Base-by-base conservation (phyloP, 306 rosid genomes). In the Oemleria cerasiformis region DNA sequence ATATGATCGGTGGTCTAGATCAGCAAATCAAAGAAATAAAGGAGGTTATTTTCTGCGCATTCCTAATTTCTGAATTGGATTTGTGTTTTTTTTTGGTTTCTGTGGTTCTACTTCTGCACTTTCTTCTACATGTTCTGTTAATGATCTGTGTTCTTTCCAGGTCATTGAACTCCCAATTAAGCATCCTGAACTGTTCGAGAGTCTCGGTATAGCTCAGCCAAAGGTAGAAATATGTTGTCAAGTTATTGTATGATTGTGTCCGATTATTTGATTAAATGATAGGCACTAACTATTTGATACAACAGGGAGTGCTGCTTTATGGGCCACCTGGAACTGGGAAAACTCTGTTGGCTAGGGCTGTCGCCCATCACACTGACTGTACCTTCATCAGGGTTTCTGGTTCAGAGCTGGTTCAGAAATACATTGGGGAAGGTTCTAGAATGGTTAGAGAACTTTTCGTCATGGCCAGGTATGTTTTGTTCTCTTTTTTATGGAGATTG, bases 151-250 rank as follows among this genome's bases (percentile, higher is more conserved):
- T 41, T 67, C 17, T 82, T 57, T 30, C 36, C 79, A 95, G 99
- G 99, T 95, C 77, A 95, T 95, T 81, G 99, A 95, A 75, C 92
- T 95, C 41, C 99, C 99, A 19, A 95, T 95, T 55, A 95, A 95
- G 70, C 99, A 95, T 80, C 99, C 99, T 9, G 99, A 95, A 81
- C 78, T 95, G 71, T 95, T 95, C 70, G 99, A 95, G 81, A 95
- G 99, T 81, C 99, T 95, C 81, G 99, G 99, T 85, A 95, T 95
- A 73, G 99, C 99, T 73, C 99, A 95, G 76, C 99, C 99, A 42
- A 91, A 95, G 99, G 99, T 95, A 86, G 40, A 66, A 17, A 53
- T 20, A 40, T 40, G 19, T 40, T 39, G 14, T 38, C 62, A 55
- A 38, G 55, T 57, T 77, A 39, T 62, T 44, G 11, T n/a, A 55